Base-by-base conservation (phyloP, 208 protist genomes). In the Trypanosoma boissoni region DNA sequence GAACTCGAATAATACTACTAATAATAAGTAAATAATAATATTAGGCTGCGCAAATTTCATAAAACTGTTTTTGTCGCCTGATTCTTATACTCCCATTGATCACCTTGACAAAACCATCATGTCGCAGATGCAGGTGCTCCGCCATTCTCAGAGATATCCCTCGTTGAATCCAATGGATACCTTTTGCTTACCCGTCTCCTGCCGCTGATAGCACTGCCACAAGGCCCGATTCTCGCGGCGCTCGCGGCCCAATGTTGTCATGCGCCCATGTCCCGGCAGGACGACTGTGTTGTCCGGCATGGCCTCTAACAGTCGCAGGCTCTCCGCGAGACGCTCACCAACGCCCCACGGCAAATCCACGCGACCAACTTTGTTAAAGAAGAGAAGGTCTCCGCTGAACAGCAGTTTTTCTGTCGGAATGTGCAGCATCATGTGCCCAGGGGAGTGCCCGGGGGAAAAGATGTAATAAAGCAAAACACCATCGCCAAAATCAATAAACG, bases 361-460 rank as follows among this genome's bases (percentile, higher is more conserved):
- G 34, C 89, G 82, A n/a, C 85, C 85, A 2, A 95, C 64, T 28
- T 74, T 52, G 66, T 91, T 89, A 72, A 88, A 89, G 37, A 76
- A 93, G n/a, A 95, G 76, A 3, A 91, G 26, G 51, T 95, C 89
- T 0, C 89, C 89, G 1, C 76, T 88, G 64, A 95, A 95, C 58
- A 95, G 82, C 4, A 95, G 76, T 14, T 72, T 74, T 62, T 95
- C 86, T 6, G 74, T 82, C 21, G 86, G 85, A 10, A 92, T 70
- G 43, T 82, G 80, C 32, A 95, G 71, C 89, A 93, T 88, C 83
- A 90, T 93, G 76, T 95, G 89, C 16, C 89, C 89, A 0, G 81
- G 85, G 3, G 86, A 91, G 72, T 95, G 89, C 6, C 89, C 89
- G 2, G 89, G 89, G 21, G 86, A 92, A 70, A 86, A 91, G 58